These are phyloP conservation scores for Coemansia sp. DNA, from an alignment of 192 early-diverging fungal species.

Conservation along the genomic window DNA sequence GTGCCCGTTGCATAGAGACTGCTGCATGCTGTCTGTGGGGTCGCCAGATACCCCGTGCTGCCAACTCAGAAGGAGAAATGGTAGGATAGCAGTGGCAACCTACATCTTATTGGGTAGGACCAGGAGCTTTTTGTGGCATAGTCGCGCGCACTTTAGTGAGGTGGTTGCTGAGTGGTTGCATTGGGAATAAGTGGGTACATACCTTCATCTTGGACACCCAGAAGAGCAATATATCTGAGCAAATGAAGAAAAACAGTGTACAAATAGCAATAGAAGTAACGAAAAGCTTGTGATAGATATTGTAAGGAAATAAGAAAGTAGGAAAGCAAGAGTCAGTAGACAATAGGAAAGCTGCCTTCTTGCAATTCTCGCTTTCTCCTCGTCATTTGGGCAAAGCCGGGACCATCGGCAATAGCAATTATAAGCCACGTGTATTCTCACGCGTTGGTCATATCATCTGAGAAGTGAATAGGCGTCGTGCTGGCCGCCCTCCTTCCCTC, in stretches of 20 bases:
- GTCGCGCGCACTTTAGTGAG: too few relatives aligned
- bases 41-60: background rate
- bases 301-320: background rate
- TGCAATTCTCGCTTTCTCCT: too few relatives aligned
- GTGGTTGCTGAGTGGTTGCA: too few relatives aligned
- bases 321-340: background rate
- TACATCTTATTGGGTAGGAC: too few relatives aligned
- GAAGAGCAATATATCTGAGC: too few relatives aligned
- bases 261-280: slow-evolving; percentile 1
- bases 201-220: slow-evolving; percentile 1
- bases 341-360: background rate
- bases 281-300: background rate
- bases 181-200: background rate
- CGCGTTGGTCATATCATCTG: background rate
- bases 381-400: background rate
- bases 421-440: background rate
- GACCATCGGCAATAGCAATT: background rate
- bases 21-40: background rate
- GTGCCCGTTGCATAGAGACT: slow-evolving; percentile 69
- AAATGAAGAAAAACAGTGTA: background rate
- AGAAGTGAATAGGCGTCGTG: background rate
- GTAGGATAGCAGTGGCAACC: background rate
- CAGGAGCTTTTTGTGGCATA: too few relatives aligned
- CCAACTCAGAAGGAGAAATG: background rate
- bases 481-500: background rate